A percentile compares a stretch with the other conserved stretches of the same genome.
These are phyloP conservation scores for Diplosphaera chodatii DNA, from an alignment of 139 green algal species.

Conservation along the genomic window DNA sequence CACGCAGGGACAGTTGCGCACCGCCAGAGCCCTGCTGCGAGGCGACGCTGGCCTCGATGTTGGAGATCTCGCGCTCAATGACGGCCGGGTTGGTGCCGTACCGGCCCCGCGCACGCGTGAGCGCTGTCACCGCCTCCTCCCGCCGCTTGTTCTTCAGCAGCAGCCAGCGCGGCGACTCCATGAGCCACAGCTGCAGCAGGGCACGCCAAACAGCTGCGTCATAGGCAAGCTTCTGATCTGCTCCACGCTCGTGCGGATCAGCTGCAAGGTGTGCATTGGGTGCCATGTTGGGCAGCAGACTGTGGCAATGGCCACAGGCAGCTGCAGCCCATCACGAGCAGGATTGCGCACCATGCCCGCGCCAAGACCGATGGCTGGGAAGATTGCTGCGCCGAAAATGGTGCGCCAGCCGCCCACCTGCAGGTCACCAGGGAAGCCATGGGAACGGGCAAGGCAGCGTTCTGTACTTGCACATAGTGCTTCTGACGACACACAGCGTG, in stretches of 20 bases:
- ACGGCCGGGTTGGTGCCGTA: slow-evolving; percentile 12
- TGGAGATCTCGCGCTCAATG: slow-evolving; percentile 27
- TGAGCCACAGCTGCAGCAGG: slow-evolving; percentile 43
- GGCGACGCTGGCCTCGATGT: slow-evolving; percentile 9
- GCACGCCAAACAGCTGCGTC: not conserved
- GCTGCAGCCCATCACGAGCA: no score
- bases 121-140: slow-evolving; percentile 24
- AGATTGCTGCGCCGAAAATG: slow-evolving; percentile 57
- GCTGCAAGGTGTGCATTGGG: no score
- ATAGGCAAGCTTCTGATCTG: no score
- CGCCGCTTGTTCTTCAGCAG: slow-evolving; percentile 41
- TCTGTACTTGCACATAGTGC: no score
- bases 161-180: slow-evolving; percentile 85
- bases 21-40: not conserved
- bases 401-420: slow-evolving; percentile 71
- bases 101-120: slow-evolving; percentile 33
- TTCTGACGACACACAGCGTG: no score
- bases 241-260: no score
- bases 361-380: slow-evolving; percentile 45
- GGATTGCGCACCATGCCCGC: slow-evolving; percentile 52
- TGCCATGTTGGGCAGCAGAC: no score
- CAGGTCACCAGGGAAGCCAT: no score
- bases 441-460: no score
- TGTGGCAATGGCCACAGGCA: no score
- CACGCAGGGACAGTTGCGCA: no score